Evolutionary conservation across 768 basidiomycete species (phyloP).

Genomic region (Suillus lakei): DNA sequence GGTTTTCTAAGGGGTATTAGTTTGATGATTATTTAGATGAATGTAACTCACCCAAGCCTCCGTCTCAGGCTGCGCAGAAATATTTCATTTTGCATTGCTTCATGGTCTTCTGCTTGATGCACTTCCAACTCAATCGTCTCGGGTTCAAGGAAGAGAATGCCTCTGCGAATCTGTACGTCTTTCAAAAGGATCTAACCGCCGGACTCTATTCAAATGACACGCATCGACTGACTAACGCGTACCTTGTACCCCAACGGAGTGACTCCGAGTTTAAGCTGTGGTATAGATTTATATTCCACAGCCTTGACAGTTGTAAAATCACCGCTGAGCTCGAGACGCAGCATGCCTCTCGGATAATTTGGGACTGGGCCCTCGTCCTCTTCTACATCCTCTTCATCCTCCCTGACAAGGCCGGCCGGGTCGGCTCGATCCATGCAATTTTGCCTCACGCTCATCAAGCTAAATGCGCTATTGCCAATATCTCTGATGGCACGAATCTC

Average conservation of each 20-base stretch:
- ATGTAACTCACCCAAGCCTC: constrained; percentile 66
- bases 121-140: constrained; percentile 63
- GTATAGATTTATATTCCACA: constrained; percentile 76
- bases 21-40: not conserved
- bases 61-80: constrained; percentile 65
- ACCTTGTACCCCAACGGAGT: constrained; percentile 89
- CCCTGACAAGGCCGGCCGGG: constrained; percentile 44
- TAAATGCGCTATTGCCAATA: constrained; percentile 83
- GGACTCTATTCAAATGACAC: not conserved
- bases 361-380: constrained; percentile 78
- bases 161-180: constrained; percentile 67
- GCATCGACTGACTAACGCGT: not conserved
- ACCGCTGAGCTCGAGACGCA: constrained; percentile 77
- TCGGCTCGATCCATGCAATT: constrained; percentile 65
- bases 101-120: constrained; percentile 66
- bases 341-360: constrained; percentile 80
- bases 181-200: constrained; percentile 64
- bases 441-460: constrained; percentile 69
- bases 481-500: constrained; percentile 80
- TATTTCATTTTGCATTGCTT: constrained; percentile 55
- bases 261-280: constrained; percentile 72
- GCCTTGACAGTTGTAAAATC: constrained; percentile 71
- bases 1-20: constrained; percentile 24
- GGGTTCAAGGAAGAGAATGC: constrained; percentile 81
- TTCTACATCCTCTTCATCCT: constrained; percentile 55